phyloP scores from a whole-genome alignment of 768 basidiomycete genomes.

The Leccinum olivaceopallidum region DNA sequence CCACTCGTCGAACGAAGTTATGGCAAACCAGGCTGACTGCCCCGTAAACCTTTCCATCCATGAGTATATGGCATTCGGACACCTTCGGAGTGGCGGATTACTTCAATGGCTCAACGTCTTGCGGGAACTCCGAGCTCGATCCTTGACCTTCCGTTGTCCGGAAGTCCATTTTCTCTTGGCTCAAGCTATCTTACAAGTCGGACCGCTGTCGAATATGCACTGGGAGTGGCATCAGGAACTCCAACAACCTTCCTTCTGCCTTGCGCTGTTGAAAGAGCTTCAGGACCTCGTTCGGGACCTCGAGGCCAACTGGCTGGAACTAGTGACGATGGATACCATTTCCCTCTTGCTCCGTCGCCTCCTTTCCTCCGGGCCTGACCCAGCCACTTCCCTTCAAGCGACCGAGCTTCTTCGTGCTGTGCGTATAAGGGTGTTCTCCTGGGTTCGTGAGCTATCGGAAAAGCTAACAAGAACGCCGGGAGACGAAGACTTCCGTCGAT shows the following conservation, averaged over 20 bases:
- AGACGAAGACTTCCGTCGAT: no score
- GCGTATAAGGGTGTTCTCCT: no score
- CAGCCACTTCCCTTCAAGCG: no score
- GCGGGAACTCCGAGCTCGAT: constrained; percentile 42
- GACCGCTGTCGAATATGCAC: constrained; percentile 21
- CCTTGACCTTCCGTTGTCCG: constrained; percentile 38
- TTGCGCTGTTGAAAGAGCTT: constrained; percentile 37
- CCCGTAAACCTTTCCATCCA: constrained; percentile 42
- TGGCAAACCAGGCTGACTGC: constrained; percentile 44
- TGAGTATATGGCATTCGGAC: constrained; percentile 46
- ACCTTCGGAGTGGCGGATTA: constrained; percentile 43
- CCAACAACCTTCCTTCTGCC: constrained; percentile 33
- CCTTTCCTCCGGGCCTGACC: constrained; percentile 26
- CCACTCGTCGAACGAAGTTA: constrained; percentile 44
- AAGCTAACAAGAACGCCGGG: no score
- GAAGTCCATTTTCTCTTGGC: constrained; percentile 44
- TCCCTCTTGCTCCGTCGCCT: constrained; percentile 39
- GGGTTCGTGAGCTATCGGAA: no score
- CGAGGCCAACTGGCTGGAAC: constrained; percentile 43
- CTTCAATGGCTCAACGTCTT: constrained; percentile 55
- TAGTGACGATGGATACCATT: constrained; percentile 33
- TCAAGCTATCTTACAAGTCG: constrained; percentile 48
- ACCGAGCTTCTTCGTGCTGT: no score
- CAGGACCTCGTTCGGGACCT: constrained; percentile 36
- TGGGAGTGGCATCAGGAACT: constrained; percentile 45